Evolutionary conservation across 768 basidiomycete species (phyloP), one percentile per base, ranked within the genome.

Genomic region (Lactarius vividus): DNA sequence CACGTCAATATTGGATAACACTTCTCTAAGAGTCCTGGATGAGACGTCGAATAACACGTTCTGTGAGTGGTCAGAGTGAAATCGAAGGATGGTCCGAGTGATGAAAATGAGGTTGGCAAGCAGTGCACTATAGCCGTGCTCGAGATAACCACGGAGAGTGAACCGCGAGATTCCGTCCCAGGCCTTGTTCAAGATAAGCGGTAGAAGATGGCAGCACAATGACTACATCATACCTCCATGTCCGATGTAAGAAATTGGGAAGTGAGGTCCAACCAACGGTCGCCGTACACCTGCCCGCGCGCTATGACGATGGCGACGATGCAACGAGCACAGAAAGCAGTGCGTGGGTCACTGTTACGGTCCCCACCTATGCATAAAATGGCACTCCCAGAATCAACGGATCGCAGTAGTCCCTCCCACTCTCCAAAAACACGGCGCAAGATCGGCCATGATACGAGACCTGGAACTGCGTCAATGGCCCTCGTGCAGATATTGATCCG

Each of bases 61-160:
- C 33, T 33, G 33, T 10, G 33, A 33, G 33, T 33, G 33, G 8
- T 33, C 9, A 10, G 33, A 33, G 33, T 33, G 1, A 33, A 31
- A 59, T 33, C 7, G 49, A 20, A 53, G 11, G n/a, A 59, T 53
- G 26, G 18, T 2, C 39, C 57, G 29, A 29, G 57, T 53, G 5
- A 65, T 56, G 18, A 6, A 16, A n/a, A 42, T 60, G 59, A 59
- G 40, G n/a, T 55, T 65, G 18, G 40, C 59, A 16, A 65, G 59
- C 16, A 55, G 31, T 8, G 54, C 23, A 26, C 20, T 58, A 18
- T 33, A 3, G 26, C 3, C 46, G n/a, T 26, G 16, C 11, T 35
- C 35, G 29, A 20, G 59, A 39, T 20, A 31, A 59, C 3, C 18
- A 20, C 15, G 23, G 29, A 15, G 59, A 9, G 26, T 35, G 23